These are phyloP conservation scores for Naganishia friedmannii DNA, from an alignment of 768 basidiomycete species.

Conservation along the genomic window DNA sequence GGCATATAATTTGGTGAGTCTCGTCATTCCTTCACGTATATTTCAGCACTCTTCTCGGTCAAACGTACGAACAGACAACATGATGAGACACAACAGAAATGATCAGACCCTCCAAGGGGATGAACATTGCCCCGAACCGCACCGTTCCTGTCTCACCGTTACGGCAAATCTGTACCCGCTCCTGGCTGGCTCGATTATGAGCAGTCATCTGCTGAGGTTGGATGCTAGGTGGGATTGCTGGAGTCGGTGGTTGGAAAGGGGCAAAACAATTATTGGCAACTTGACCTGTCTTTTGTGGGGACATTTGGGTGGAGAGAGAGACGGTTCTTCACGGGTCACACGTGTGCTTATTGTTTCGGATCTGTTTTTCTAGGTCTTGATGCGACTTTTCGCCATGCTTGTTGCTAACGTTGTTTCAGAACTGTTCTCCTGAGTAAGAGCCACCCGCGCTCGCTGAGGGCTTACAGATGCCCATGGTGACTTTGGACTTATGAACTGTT, in stretches of 20 bases:
- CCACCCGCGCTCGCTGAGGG: no score
- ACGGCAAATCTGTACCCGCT: slow-evolving; percentile 13
- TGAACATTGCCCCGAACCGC: not conserved
- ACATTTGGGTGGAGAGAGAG: not conserved
- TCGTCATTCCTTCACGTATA: no score
- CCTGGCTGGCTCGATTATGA: no score
- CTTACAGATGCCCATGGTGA: no score
- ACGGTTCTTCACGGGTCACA: not conserved
- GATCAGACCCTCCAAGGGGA: slow-evolving; percentile 22
- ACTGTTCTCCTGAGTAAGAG: no score
- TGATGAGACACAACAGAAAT: slow-evolving; percentile 25
- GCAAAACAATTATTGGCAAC: slow-evolving; percentile 7
- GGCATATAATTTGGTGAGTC: not conserved
- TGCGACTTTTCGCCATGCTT: no score
- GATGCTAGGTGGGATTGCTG: no score
- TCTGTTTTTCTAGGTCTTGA: no score
- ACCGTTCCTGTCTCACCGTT: not conserved
- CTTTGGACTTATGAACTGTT: no score
- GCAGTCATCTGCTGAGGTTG: slow-evolving; percentile 10
- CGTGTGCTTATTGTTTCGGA: not conserved
- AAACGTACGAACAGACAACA: not conserved
- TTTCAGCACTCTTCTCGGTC: not conserved
- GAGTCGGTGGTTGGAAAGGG: not conserved
- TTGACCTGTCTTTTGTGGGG: not conserved
- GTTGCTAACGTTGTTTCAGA: no score